These are phyloP conservation scores for Talaromyces sp. DNA, from an alignment of 2,329 filamentous ascomycete species.

Conservation along the genomic window DNA sequence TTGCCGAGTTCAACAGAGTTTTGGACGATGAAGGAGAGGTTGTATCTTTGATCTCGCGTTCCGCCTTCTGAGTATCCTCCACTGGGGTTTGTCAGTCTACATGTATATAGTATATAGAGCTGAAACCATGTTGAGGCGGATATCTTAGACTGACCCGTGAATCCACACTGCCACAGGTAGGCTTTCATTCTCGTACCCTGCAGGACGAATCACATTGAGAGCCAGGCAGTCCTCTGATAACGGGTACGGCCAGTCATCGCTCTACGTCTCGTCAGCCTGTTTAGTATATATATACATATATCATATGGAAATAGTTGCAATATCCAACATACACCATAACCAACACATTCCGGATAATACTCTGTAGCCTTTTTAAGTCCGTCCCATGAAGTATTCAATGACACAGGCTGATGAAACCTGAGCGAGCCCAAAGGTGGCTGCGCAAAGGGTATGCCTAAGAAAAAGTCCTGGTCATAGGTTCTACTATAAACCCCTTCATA, in stretches of 20 bases:
- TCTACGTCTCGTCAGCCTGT: neutral
- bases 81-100: neutral
- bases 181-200: slow-evolving; percentile 29
- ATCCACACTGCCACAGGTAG: slow-evolving; percentile 38
- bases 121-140: too few species aligned
- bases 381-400: slow-evolving; percentile 49
- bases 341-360: slow-evolving; percentile 62
- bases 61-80: slow-evolving; percentile 39
- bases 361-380: slow-evolving; percentile 60
- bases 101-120: neutral
- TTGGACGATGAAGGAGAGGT: slow-evolving; percentile 37
- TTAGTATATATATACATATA: neutral
- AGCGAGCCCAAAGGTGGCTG: slow-evolving; percentile 62
- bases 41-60: slow-evolving; percentile 27
- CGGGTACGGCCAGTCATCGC: neutral
- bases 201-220: slow-evolving; percentile 57
- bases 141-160: slow-evolving; percentile 31
- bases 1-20: slow-evolving; percentile 33
- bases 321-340: slow-evolving; percentile 53
- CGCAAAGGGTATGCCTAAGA: slow-evolving; percentile 72
- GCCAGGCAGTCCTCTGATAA: slow-evolving; percentile 60
- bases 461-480: slow-evolving; percentile 50
- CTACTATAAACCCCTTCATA: slow-evolving; percentile 6
- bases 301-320: neutral
- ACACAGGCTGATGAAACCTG: slow-evolving; percentile 65